phyloP scores from a whole-genome alignment of 495 filamentous ascomycete species.

The Aspergillus campestris region DNA sequence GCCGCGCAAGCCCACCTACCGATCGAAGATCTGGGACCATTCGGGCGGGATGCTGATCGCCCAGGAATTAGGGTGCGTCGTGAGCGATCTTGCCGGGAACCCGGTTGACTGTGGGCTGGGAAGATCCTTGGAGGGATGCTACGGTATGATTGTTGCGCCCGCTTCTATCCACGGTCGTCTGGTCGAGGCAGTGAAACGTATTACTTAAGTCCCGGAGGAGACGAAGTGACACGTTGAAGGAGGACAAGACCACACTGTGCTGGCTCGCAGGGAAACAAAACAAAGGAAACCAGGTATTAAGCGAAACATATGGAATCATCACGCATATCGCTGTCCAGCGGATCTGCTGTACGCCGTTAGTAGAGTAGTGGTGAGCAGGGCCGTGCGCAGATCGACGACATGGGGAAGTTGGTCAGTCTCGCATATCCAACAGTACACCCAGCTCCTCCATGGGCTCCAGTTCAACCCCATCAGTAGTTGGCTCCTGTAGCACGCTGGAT shows the following conservation, averaged over 20 bases:
- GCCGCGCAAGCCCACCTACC: constrained; percentile 40
- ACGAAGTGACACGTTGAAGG: background rate
- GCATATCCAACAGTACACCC: no score
- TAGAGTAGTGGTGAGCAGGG: background rate
- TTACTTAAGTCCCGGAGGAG: constrained; percentile 3
- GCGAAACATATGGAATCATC: no score
- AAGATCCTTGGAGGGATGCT: constrained; percentile 28
- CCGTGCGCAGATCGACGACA: constrained; percentile 12
- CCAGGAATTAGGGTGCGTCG: constrained; percentile 52
- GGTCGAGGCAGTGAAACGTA: constrained; percentile 28
- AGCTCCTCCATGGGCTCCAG: no score
- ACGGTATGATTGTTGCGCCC: constrained; percentile 39
- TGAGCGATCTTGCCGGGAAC: constrained; percentile 52
- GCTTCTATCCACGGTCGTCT: constrained; percentile 28
- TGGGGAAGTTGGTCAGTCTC: constrained; percentile 1
- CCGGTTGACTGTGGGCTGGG: constrained; percentile 34
- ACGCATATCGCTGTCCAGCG: no score
- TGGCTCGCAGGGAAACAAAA: no score
- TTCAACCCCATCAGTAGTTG: no score
- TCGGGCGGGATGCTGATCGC: constrained; percentile 60
- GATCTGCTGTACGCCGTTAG: background rate
- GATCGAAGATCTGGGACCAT: constrained; percentile 67
- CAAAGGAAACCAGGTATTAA: no score
- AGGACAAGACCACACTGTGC: background rate
- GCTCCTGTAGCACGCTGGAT: no score